These are phyloP conservation scores for Gynandropsis gynandra DNA, from an alignment of 345 rosid genomes.

Conservation along the genomic window DNA sequence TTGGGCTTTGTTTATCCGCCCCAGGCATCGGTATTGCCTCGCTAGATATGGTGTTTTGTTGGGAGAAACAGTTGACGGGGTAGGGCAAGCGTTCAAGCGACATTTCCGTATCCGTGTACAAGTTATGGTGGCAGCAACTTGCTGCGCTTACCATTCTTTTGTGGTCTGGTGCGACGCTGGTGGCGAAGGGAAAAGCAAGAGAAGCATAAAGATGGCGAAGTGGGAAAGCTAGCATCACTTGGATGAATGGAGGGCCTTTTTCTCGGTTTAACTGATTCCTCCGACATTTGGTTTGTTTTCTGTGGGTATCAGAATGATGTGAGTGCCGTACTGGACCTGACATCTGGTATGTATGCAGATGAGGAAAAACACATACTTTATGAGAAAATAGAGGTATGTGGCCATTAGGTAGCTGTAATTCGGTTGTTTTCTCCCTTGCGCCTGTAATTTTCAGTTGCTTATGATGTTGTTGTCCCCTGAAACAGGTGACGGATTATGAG, in stretches of 20 bases:
- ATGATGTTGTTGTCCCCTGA: constrained; percentile 20
- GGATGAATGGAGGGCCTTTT: background rate
- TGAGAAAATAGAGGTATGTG: constrained; percentile 80
- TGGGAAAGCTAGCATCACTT: too few species aligned
- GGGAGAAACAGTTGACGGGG: too few species aligned
- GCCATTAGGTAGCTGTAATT: constrained; percentile 1
- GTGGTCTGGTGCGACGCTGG: too few species aligned
- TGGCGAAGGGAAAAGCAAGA: too few species aligned
- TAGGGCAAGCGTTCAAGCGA: too few species aligned
- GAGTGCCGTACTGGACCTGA: constrained; percentile 72
- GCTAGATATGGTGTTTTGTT: too few species aligned
- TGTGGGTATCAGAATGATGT: constrained; percentile 99
- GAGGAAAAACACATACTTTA: constrained; percentile 95
- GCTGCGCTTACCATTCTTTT: too few species aligned
- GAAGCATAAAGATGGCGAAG: too few species aligned
- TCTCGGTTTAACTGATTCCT: constrained; percentile 6
- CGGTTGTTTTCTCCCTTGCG: background rate
- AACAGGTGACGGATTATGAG: constrained; percentile 92
- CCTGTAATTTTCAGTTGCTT: constrained; percentile 3
- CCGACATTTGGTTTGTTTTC: constrained; percentile 11
- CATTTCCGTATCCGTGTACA: too few species aligned
- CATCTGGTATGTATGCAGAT: constrained; percentile 96
- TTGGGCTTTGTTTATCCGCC: too few species aligned
- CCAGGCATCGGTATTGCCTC: too few species aligned
- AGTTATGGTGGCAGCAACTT: too few species aligned